A percentile compares a stretch with the other conserved stretches of the same genome.
These are phyloP conservation scores for Coemansia sp. DNA, from an alignment of 192 early-diverging fungal species.

Conservation along the genomic window DNA sequence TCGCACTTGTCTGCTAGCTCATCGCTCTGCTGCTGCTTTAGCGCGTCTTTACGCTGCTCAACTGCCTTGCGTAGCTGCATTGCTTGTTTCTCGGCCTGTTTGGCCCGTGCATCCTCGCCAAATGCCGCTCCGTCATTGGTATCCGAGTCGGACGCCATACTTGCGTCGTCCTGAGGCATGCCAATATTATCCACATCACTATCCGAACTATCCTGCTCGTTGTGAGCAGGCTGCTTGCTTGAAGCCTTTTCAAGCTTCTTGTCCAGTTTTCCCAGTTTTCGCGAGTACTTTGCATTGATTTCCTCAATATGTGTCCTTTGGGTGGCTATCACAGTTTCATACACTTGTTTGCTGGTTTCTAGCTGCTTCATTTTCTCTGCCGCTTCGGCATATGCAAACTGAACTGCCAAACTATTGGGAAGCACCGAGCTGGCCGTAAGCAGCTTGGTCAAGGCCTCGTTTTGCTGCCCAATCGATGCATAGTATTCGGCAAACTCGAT, in stretches of 20 bases:
- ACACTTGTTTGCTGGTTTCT: conserved; percentile 55
- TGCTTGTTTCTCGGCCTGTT: conserved; percentile 28
- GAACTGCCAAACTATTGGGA: conserved; percentile 59
- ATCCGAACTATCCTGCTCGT: conserved; percentile 18
- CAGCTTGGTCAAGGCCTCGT: conserved; percentile 35
- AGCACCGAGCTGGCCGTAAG: conserved; percentile 27
- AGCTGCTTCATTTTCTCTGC: conserved; percentile 63
- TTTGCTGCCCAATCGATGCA: conserved; percentile 15
- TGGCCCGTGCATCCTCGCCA: neutral
- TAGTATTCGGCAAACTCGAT: conserved; percentile 47
- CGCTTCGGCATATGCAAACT: conserved; percentile 72
- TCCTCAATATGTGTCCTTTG: conserved; percentile 22
- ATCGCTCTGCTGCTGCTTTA: conserved; percentile 35
- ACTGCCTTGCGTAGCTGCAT: conserved; percentile 36
- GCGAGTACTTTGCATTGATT: conserved; percentile 18
- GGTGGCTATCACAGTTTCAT: conserved; percentile 46
- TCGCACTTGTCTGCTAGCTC: conserved; percentile 49
- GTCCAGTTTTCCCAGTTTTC: conserved; percentile 23
- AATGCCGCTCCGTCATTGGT: conserved; percentile 45
- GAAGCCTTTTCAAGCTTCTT: conserved; percentile 31
- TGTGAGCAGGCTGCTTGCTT: neutral
- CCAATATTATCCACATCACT: conserved; percentile 44
- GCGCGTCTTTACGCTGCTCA: conserved; percentile 44
- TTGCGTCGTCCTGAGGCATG: conserved; percentile 39
- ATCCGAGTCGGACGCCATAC: conserved; percentile 18